Evolutionary conservation across 306 rosid genomes (phyloP).

Genomic region (Cicer bijugum): DNA sequence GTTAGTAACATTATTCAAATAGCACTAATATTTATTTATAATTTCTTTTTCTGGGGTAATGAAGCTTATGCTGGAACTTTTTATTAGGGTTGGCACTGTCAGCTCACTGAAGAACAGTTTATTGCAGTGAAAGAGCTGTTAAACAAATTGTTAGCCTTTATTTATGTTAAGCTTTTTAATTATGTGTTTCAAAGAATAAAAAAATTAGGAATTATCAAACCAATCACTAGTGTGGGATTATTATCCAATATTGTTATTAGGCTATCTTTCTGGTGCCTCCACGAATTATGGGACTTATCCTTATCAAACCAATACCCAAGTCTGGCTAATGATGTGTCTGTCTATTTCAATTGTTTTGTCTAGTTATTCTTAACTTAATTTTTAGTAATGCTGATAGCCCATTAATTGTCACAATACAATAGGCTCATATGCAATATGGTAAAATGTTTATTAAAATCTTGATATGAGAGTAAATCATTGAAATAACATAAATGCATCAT

Average conservation of each 20-base stretch:
- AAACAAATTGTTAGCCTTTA: slow-evolving; percentile 36
- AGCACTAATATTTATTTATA: slow-evolving; percentile 20
- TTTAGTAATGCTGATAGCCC: no score
- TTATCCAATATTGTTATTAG: slow-evolving; percentile 16
- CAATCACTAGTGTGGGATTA: slow-evolving; percentile 11
- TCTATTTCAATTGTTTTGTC: no score
- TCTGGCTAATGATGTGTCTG: no score
- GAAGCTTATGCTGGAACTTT: slow-evolving; percentile 46
- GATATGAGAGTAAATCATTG: no score
- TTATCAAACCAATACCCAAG: no score
- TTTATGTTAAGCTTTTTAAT: slow-evolving; percentile 27
- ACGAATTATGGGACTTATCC: no score
- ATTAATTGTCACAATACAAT: no score
- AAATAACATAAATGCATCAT: no score
- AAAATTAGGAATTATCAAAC: slow-evolving; percentile 28
- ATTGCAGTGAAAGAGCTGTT: no score
- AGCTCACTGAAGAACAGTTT: slow-evolving; percentile 93
- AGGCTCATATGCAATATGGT: no score
- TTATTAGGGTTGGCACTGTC: slow-evolving; percentile 89
- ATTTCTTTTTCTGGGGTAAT: slow-evolving; percentile 25
- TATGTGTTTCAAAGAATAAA: slow-evolving; percentile 19
- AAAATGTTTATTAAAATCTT: no score
- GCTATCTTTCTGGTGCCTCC: slow-evolving; percentile 23
- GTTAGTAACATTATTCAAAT: slow-evolving; percentile 60
- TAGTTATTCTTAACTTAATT: no score